Evolutionary conservation across 2,329 filamentous ascomycete species (phyloP).

Genomic region (Colletotrichum abscissum): DNA sequence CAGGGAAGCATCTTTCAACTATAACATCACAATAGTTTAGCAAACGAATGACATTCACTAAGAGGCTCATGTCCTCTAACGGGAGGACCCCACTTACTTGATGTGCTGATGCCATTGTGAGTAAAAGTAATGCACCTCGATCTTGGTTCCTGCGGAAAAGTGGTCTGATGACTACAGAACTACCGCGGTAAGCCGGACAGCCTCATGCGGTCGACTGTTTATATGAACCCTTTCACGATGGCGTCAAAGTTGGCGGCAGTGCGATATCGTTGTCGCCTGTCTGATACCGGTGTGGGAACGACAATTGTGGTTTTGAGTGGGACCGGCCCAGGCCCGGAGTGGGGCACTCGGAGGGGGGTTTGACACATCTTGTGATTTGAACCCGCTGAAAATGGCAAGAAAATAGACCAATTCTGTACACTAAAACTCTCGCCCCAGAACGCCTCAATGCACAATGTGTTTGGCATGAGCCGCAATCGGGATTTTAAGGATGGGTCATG

Average conservation of each 20-base stretch:
- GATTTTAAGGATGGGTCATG: constrained; percentile 10
- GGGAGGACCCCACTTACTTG: constrained; percentile 1
- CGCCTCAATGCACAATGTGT: not conserved
- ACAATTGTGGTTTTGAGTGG: constrained; percentile 8
- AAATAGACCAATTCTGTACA: constrained; percentile 10
- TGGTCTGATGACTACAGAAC: not conserved
- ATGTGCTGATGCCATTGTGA: constrained; percentile 24
- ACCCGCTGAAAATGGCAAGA: constrained; percentile 14
- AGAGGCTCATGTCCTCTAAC: not conserved
- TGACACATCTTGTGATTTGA: constrained; percentile 27
- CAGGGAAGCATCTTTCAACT: constrained; percentile 73
- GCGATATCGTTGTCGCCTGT: constrained; percentile 12
- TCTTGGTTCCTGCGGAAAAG: constrained; percentile 1
- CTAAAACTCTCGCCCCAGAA: not conserved
- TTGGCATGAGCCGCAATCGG: constrained; percentile 4
- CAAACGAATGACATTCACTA: not conserved
- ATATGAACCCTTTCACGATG: constrained; percentile 23
- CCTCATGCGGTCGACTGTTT: constrained; percentile 9
- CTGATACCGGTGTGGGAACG: constrained; percentile 25
- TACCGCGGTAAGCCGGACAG: not conserved
- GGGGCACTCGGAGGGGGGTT: constrained; percentile 4
- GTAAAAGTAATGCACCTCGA: constrained; percentile 5
- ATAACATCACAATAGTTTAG: not conserved
- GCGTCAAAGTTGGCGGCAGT: not conserved
- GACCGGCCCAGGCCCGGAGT: constrained; percentile 32